Base-by-base conservation (phyloP, 1,139 yeast genomes). In the Suhomyces guaymorum region DNA sequence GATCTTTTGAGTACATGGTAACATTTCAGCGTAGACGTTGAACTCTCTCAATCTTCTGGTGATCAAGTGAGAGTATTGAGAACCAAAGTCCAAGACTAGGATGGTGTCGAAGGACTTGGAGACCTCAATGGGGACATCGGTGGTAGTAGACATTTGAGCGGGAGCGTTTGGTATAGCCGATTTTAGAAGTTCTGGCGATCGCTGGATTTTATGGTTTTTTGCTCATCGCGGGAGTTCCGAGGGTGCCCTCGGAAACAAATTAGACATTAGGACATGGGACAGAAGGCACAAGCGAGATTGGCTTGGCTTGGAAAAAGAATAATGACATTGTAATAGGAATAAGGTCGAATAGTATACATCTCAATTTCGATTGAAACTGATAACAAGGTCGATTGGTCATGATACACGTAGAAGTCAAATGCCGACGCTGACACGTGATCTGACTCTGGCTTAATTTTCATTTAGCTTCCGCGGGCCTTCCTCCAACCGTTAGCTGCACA, bases 11-110 rank as follows among this genome's bases (percentile, higher is more conserved):
- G 98, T 92, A 69, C 98, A 92, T 50, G 99, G 98, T 48, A 92
- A 78, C 98, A 92, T 92, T 71, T 94, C 99, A 48, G 98, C 97
- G 66, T 94, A 92, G 49, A 92, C 92, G 63, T 92, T 88, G 74
- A 90, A 88, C 65, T 92, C 99, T 76, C 99, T 87, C 55, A 92
- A 76, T 69, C 98, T 86, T 70, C 99, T 85, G 44, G 97, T 92
- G 64, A 92, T 89, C 61, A 92, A 73, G 61, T 92, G 99, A 43
- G 96, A 87, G 72, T 92, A 92, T 70, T 92, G 99, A 43, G 98
- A 92, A 46, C 98, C 99, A 61, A 92, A 92, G 64, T 92, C 99
- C 62, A 92, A 79, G 62, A 92, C 97, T 72, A 92, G 76, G 52
- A 92, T 89, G 73, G 98, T 92, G 77, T 92, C 96, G 64, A 89